Percentiles rank a stretch among this genome's conserved stretches.
Conservation (phyloP, 2,329 filamentous ascomycete genomes). For the Fusarium globosum region DNA sequence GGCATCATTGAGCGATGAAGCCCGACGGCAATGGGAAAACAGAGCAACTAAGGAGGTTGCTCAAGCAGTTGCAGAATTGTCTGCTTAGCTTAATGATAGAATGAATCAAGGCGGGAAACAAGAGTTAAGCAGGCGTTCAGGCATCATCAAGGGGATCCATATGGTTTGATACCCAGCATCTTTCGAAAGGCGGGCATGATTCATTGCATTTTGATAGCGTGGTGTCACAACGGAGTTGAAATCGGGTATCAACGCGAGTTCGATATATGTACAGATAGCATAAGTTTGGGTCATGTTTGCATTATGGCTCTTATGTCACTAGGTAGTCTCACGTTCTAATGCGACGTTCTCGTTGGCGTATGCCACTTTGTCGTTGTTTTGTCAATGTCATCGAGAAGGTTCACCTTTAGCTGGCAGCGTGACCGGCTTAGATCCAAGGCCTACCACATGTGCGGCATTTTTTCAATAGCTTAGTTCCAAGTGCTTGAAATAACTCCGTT, state of each 20-base stretch:
- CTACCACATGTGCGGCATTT: background rate
- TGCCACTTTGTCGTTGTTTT: background rate
- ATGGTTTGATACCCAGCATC: constrained; percentile 51
- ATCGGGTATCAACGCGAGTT: constrained; percentile 29
- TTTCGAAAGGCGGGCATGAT: constrained; percentile 44
- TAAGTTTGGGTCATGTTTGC: constrained; percentile 24
- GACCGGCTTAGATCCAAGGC: background rate
- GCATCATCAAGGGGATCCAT: constrained; percentile 43
- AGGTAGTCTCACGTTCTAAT: constrained; percentile 36
- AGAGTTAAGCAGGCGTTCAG: constrained; percentile 48
- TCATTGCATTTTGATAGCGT: constrained; percentile 44
- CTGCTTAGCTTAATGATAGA: constrained; percentile 57
- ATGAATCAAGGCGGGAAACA: constrained; percentile 38
- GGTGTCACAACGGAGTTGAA: constrained; percentile 43
- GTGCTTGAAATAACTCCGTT: background rate
- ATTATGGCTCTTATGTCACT: constrained; percentile 34
- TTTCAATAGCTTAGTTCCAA: background rate
- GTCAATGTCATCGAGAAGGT: background rate
- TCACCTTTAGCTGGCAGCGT: background rate
- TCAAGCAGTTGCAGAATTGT: constrained; percentile 72
- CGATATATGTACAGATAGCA: constrained; percentile 20
- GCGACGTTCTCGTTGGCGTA: constrained; percentile 15
- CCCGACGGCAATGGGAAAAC: constrained; percentile 77
- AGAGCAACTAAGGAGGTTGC: constrained; percentile 83
- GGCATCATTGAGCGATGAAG: constrained; percentile 70